These are phyloP conservation scores for Entomortierella parvispora DNA, from an alignment of 192 early-diverging fungal genomes.

Conservation along the genomic window DNA sequence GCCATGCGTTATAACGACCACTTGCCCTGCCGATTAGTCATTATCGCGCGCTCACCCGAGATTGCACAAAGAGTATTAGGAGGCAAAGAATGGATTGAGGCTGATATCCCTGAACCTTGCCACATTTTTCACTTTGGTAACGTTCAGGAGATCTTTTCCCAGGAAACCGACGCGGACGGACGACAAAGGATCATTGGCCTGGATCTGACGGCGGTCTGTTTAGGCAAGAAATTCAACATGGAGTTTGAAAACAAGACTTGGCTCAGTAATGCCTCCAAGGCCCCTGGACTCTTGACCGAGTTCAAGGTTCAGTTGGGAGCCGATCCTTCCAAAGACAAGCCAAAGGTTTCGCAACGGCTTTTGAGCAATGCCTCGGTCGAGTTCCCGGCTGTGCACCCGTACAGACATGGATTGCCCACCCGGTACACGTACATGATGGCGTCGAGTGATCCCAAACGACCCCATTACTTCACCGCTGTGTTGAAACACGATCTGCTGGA, in stretches of 20 bases:
- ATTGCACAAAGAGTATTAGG: conserved; percentile 26
- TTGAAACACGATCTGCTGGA: conserved; percentile 41
- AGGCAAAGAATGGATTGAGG: conserved; percentile 42
- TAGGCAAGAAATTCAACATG: conserved; percentile 51
- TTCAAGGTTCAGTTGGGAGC: conserved; percentile 38
- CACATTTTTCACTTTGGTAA: conserved; percentile 53
- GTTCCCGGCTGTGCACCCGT: conserved; percentile 46
- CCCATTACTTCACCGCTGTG: conserved; percentile 48
- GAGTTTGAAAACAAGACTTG: conserved; percentile 49
- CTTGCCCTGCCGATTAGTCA: conserved; percentile 43
- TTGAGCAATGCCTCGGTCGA: conserved; percentile 46
- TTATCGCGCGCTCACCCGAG: conserved; percentile 44
- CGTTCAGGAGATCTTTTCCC: conserved; percentile 28
- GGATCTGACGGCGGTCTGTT: conserved; percentile 43
- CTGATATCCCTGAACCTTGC: conserved; percentile 49
- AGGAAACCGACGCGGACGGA: too few species aligned
- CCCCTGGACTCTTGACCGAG: conserved; percentile 26
- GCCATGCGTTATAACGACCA: conserved; percentile 50
- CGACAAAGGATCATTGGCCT: conserved; percentile 28
- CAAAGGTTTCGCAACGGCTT: conserved; percentile 20
- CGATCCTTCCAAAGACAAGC: not conserved
- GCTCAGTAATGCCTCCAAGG: conserved; percentile 51
- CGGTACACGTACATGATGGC: conserved; percentile 51
- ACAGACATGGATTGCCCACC: conserved; percentile 39
- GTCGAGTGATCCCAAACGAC: conserved; percentile 47